Conservation (phyloP, 805 yeast genomes). For the Spathaspora passalidarum region DNA sequence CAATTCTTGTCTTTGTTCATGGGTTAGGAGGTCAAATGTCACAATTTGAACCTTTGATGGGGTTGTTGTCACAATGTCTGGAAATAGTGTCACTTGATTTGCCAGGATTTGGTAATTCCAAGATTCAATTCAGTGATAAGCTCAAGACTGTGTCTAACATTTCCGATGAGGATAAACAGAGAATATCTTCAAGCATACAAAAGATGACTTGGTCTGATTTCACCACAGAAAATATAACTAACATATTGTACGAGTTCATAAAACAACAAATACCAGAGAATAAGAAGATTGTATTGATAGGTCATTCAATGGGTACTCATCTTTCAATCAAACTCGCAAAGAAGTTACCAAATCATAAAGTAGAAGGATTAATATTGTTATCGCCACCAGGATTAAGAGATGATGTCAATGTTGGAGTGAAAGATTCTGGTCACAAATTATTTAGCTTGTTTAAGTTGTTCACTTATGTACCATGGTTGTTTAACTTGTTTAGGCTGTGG, state of each 20-base stretch:
- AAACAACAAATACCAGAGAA: constrained; percentile 34
- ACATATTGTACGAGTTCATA: constrained; percentile 36
- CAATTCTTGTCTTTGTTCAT: constrained; percentile 68
- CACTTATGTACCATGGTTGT: constrained; percentile 41
- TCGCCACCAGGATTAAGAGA: constrained; percentile 46
- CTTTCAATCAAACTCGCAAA: constrained; percentile 46
- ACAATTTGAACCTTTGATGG: constrained; percentile 76
- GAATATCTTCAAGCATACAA: constrained; percentile 26
- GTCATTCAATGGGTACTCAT: constrained; percentile 75
- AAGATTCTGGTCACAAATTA: background rate
- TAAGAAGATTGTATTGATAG: constrained; percentile 49
- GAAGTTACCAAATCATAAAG: constrained; percentile 31
- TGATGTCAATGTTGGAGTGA: constrained; percentile 13
- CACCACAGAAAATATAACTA: constrained; percentile 38
- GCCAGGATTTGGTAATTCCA: constrained; percentile 81
- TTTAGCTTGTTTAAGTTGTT: constrained; percentile 17
- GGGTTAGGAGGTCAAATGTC: constrained; percentile 90
- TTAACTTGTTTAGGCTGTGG: constrained; percentile 52
- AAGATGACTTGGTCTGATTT: constrained; percentile 41
- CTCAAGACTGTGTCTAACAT: constrained; percentile 18
- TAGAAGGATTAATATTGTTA: constrained; percentile 47
- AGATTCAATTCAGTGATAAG: constrained; percentile 13
- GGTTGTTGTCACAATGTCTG: constrained; percentile 57
- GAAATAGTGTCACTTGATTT: constrained; percentile 72
- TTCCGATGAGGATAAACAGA: constrained; percentile 27